Conservation (phyloP, 2,329 filamentous ascomycete species). For the Hypoxylon sp. region DNA sequence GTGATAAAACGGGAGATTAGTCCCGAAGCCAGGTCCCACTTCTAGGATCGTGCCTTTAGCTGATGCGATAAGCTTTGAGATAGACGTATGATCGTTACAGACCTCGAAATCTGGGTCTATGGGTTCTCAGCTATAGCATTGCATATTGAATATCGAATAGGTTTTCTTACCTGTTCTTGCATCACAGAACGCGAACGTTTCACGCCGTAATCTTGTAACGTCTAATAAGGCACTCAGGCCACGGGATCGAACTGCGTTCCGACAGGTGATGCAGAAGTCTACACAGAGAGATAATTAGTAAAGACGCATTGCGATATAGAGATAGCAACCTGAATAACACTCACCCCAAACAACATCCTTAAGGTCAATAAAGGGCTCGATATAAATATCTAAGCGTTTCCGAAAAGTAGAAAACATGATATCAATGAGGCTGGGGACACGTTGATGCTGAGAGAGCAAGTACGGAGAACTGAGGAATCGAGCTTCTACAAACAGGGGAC, state of each 20-base stretch:
- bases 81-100: conserved; percentile 53
- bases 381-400: neutral
- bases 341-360: neutral
- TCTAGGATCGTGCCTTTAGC: conserved; percentile 59
- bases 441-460: neutral
- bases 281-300: neutral
- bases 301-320: neutral
- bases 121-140: neutral
- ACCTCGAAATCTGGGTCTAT: neutral
- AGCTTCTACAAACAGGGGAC: neutral
- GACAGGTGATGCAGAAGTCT: neutral
- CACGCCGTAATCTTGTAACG: neutral
- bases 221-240: conserved; percentile 1
- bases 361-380: neutral
- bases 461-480: neutral
- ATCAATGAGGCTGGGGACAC: neutral
- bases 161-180: neutral
- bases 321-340: neutral
- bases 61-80: conserved; percentile 52
- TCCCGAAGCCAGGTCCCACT: conserved; percentile 62
- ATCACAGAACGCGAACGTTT: conserved; percentile 12
- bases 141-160: neutral
- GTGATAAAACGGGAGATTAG: conserved; percentile 60
- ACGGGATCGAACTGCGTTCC: conserved; percentile 7
- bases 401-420: conserved; percentile 6